Percentiles rank a stretch among this genome's conserved stretches.
Conservation (phyloP, 257 asterid genomes). For the Solanum medicagineum region DNA sequence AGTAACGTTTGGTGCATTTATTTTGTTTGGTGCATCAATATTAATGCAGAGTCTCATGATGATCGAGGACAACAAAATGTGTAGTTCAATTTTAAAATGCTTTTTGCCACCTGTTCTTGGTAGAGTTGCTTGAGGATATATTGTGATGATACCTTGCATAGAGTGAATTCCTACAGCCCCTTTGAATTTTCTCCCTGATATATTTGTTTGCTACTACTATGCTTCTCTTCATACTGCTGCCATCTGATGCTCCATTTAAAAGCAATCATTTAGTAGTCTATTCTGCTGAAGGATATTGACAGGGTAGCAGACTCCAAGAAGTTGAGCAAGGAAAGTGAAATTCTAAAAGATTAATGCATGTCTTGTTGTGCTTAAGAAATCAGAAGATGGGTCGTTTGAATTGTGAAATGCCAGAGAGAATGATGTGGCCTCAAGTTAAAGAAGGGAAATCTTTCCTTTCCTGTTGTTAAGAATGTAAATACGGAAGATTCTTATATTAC, state of each 20-base stretch:
- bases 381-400: neutral
- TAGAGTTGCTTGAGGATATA: neutral
- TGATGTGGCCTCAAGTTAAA: neutral
- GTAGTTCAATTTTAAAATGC: neutral
- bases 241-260: neutral
- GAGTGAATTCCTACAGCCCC: neutral
- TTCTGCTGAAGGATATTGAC: neutral
- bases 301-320: neutral
- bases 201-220: neutral
- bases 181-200: neutral
- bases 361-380: neutral
- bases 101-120: neutral
- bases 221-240: neutral
- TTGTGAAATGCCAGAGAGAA: neutral
- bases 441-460: neutral
- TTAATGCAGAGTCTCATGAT: neutral
- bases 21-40: neutral
- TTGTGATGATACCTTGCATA: neutral
- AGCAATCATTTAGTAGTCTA: neutral
- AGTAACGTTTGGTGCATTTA: conserved; percentile 22
- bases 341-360: neutral
- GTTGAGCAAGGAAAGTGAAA: neutral
- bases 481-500: neutral
- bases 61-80: neutral
- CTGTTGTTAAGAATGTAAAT: neutral